Conservation (phyloP, 306 rosid species). For the Cucurbita pepo region DNA sequence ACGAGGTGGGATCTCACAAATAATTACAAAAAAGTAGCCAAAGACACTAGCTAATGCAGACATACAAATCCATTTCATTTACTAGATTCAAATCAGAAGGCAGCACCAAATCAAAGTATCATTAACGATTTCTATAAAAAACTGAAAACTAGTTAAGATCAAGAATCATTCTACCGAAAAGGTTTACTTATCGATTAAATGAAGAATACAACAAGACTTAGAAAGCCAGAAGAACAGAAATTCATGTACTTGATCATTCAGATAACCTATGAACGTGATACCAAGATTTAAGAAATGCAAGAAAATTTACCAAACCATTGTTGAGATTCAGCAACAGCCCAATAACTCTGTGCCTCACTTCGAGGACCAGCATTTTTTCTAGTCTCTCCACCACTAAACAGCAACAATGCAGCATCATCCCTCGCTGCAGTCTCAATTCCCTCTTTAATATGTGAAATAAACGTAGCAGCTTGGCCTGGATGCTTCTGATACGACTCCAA, state of each 20-base stretch:
- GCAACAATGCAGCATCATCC: slow-evolving; percentile 50
- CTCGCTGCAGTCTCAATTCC: slow-evolving; percentile 42
- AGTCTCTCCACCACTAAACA: slow-evolving; percentile 97
- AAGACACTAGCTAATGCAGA: neutral
- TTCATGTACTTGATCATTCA: neutral
- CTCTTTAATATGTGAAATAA: slow-evolving; percentile 48
- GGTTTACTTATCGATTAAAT: neutral
- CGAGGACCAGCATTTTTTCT: slow-evolving; percentile 79
- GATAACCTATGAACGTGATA: neutral
- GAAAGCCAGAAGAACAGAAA: neutral
- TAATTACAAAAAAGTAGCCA: neutral
- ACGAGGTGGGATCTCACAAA: too few relatives aligned
- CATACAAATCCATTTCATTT: neutral
- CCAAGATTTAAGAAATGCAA: neutral
- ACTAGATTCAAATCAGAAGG: neutral
- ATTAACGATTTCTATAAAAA: neutral
- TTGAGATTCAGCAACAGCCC: slow-evolving; percentile 75
- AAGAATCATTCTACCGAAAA: neutral
- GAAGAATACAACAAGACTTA: neutral
- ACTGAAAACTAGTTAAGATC: neutral
- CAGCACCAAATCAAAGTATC: neutral
- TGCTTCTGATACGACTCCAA: slow-evolving; percentile 85
- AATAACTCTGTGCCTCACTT: slow-evolving; percentile 94
- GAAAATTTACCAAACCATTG: slow-evolving; percentile 74
- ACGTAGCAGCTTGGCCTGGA: slow-evolving; percentile 83